phyloP scores from a whole-genome alignment of 176 grass and related monocot genomes.

The Microstegium vimineum region DNA sequence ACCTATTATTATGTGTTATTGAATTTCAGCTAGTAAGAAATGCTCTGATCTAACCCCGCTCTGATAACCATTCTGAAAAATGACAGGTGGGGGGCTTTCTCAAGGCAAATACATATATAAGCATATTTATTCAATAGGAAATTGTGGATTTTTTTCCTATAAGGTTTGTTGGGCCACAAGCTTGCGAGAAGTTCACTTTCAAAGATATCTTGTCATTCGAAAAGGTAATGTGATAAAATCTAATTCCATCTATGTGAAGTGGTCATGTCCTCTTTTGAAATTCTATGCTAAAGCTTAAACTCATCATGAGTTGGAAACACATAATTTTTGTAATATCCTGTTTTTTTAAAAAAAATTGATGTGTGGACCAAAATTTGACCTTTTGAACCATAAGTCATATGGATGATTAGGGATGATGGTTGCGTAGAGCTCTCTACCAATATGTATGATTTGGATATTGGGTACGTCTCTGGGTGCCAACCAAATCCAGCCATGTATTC shows the following conservation, averaged over 20 bases:
- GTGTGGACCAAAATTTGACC: too few relatives aligned
- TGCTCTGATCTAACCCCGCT: not conserved
- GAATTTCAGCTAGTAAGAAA: not conserved
- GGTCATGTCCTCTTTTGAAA: not conserved
- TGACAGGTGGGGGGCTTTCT: slow-evolving; percentile 94
- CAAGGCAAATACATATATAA: slow-evolving; percentile 86
- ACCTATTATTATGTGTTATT: not conserved
- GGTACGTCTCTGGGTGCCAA: too few relatives aligned
- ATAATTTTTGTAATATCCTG: not conserved
- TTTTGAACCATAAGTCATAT: too few relatives aligned
- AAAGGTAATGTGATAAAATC: slow-evolving; percentile 49
- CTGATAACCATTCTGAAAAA: slow-evolving; percentile 20
- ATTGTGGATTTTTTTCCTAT: slow-evolving; percentile 73
- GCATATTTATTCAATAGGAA: slow-evolving; percentile 79
- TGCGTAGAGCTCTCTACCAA: too few relatives aligned
- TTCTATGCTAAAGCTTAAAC: not conserved
- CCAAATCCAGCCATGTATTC: too few relatives aligned
- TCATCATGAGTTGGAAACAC: not conserved
- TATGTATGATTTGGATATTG: too few relatives aligned
- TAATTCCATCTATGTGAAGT: not conserved
- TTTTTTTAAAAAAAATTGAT: too few relatives aligned
- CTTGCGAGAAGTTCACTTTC: slow-evolving; percentile 81
- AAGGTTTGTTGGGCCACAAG: slow-evolving; percentile 69
- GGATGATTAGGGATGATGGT: too few relatives aligned
- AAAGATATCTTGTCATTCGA: slow-evolving; percentile 91